Percentiles rank a stretch among this genome's conserved stretches.
These are phyloP conservation scores for Phytophthora megakarya DNA, from an alignment of 352 stramenopile genomes.

Conservation along the genomic window DNA sequence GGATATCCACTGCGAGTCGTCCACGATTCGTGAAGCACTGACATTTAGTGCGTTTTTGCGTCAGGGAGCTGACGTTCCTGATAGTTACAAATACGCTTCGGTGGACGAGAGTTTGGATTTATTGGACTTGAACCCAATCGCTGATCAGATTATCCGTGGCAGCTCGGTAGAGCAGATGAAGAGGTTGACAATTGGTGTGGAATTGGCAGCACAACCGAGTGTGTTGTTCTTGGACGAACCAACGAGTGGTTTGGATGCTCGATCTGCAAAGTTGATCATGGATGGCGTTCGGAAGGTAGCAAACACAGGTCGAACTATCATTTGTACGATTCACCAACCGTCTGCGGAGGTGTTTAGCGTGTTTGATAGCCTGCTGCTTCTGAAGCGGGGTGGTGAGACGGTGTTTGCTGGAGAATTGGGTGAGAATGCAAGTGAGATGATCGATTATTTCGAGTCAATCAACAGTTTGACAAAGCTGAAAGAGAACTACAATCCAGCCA, in stretches of 20 bases:
- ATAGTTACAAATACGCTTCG: slow-evolving; percentile 33
- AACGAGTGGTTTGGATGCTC: slow-evolving; percentile 44
- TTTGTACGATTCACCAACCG: slow-evolving; percentile 22
- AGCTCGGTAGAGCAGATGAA: slow-evolving; percentile 37
- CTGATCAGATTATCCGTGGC: slow-evolving; percentile 44
- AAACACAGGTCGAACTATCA: slow-evolving; percentile 42
- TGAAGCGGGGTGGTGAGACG: slow-evolving; percentile 13
- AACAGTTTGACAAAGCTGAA: slow-evolving; percentile 1
- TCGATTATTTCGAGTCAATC: slow-evolving; percentile 13
- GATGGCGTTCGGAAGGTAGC: slow-evolving; percentile 79
- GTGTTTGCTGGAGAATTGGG: slow-evolving; percentile 13
- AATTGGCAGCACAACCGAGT: slow-evolving; percentile 29
- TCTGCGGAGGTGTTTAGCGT: slow-evolving; percentile 13
- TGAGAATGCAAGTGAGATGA: neutral
- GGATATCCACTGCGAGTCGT: slow-evolving; percentile 84
- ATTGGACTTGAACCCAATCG: slow-evolving; percentile 28
- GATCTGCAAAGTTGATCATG: slow-evolving; percentile 71
- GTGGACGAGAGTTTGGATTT: slow-evolving; percentile 33
- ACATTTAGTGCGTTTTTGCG: slow-evolving; percentile 39
- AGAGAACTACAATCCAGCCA: slow-evolving; percentile 12
- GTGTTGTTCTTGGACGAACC: slow-evolving; percentile 66
- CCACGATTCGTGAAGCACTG: slow-evolving; percentile 78
- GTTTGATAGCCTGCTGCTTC: slow-evolving; percentile 15
- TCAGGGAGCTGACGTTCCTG: slow-evolving; percentile 40
- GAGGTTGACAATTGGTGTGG: slow-evolving; percentile 41